phyloP scores from a whole-genome alignment of 2,329 filamentous ascomycete species.

The Calonectria montana region DNA sequence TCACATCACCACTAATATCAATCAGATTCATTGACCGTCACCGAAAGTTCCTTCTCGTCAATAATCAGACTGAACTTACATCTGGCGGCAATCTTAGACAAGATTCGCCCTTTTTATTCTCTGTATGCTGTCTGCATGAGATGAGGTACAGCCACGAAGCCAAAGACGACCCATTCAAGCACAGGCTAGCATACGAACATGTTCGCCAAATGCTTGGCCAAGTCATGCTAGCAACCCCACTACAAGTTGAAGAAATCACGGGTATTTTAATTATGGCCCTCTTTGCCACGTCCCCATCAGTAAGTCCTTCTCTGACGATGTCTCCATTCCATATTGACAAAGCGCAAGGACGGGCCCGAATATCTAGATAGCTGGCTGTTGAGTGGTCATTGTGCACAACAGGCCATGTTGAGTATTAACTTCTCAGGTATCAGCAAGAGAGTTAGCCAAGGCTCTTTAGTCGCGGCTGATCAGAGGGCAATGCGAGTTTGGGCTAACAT shows the following conservation, averaged over 20 bases:
- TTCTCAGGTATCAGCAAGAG: constrained; percentile 54
- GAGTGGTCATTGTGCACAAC: constrained; percentile 55
- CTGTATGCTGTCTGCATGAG: constrained; percentile 53
- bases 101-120: constrained; percentile 53
- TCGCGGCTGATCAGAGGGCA: constrained; percentile 47
- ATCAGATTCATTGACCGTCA: constrained; percentile 25
- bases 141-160: constrained; percentile 43
- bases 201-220: constrained; percentile 52
- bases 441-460: constrained; percentile 46
- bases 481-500: constrained; percentile 34
- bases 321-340: not conserved
- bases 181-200: constrained; percentile 54
- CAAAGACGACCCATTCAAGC: constrained; percentile 31
- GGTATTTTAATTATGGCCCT: constrained; percentile 53
- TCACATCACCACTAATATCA: not conserved
- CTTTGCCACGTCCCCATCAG: constrained; percentile 33
- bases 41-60: constrained; percentile 26
- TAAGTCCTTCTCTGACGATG: constrained; percentile 5
- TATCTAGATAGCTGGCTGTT: constrained; percentile 57
- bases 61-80: constrained; percentile 21
- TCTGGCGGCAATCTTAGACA: constrained; percentile 40
- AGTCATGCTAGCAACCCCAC: constrained; percentile 51
- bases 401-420: constrained; percentile 56
- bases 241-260: constrained; percentile 55
- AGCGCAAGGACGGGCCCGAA: constrained; percentile 40